Percentiles rank a stretch among this genome's conserved stretches.
Conservation (phyloP, 139 green algal species). For the Chlorella sp. region DNA sequence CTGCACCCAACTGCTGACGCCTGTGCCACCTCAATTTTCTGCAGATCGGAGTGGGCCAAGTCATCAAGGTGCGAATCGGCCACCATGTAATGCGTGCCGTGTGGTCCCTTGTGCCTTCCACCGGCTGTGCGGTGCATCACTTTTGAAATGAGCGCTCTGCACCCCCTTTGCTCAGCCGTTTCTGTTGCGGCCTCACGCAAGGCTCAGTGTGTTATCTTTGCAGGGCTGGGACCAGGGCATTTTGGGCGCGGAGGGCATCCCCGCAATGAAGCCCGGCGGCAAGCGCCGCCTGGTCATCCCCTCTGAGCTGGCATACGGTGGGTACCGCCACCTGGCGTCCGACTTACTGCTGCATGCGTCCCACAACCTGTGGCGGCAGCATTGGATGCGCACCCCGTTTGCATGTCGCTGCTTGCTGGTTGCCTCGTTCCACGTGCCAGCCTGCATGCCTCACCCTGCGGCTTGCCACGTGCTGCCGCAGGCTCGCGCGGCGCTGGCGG, state of each 20-base stretch:
- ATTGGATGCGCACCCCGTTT: no score
- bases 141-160: no score
- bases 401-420: background rate
- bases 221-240: conserved; percentile 87
- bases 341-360: no score
- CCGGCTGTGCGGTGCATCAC: no score
- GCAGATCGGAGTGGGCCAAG: conserved; percentile 70
- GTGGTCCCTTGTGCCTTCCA: background rate
- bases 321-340: background rate
- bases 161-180: background rate
- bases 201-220: background rate
- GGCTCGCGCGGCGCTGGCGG: conserved; percentile 71
- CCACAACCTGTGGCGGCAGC: no score
- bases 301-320: background rate
- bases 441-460: background rate
- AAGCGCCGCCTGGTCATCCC: conserved; percentile 75
- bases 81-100: no score
- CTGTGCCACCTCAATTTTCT: no score
- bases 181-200: background rate
- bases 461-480: background rate
- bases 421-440: background rate
- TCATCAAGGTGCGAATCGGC: conserved; percentile 52
- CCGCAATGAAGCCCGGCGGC: conserved; percentile 88
- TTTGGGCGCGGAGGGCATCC: conserved; percentile 77
- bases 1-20: background rate